Evolutionary conservation across 2,329 filamentous ascomycete species (phyloP).

Genomic region (Teratosphaeria gauchensis): DNA sequence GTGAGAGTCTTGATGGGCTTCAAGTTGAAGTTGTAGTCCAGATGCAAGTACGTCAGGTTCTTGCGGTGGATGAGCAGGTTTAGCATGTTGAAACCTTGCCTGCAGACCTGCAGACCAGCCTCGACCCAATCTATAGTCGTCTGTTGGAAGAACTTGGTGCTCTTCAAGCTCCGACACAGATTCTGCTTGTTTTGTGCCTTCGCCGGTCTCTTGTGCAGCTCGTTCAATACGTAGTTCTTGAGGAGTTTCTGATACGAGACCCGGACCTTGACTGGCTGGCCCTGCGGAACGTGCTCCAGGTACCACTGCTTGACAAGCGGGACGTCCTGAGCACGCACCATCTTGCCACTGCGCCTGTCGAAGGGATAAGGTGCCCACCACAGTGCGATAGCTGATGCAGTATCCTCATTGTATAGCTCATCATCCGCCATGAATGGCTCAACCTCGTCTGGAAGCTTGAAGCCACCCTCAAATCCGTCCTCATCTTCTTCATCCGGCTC

Average conservation of each 20-base stretch:
- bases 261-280: constrained; percentile 90
- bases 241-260: constrained; percentile 97
- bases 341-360: constrained; percentile 82
- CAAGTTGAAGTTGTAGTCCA: constrained; percentile 99
- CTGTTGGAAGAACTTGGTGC: constrained; percentile 99
- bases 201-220: constrained; percentile 88
- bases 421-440: constrained; percentile 88
- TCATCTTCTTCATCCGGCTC: constrained; percentile 51
- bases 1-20: constrained; percentile 98
- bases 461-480: constrained; percentile 14
- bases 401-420: constrained; percentile 80
- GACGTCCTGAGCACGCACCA: constrained; percentile 95
- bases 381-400: constrained; percentile 78
- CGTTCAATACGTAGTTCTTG: constrained; percentile 92
- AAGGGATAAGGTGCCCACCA: constrained; percentile 99
- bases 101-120: constrained; percentile 92
- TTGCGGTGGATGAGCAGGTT: constrained; percentile 96
- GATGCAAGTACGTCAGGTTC: constrained; percentile 94
- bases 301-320: constrained; percentile 98
- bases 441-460: constrained; percentile 67
- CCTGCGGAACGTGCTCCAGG: constrained; percentile 82
- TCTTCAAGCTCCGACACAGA: constrained; percentile 77
- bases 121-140: constrained; percentile 99
- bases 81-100: constrained; percentile 98
- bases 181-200: constrained; percentile 96